Conservation (phyloP, 176 grass and related monocot species). For the Ensete ventricosum region DNA sequence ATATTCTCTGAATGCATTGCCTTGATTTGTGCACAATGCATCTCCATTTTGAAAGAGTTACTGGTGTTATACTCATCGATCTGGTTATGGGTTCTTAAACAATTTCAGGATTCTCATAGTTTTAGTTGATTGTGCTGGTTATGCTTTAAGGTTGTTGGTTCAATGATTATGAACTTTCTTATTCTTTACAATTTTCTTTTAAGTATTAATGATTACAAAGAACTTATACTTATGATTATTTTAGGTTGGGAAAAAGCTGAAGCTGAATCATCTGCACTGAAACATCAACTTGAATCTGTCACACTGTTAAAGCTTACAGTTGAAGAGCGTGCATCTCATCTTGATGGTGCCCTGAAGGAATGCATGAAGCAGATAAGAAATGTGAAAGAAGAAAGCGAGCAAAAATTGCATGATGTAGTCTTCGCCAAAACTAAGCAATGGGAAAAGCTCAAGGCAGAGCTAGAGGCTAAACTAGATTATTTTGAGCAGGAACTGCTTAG, state of each 20-base stretch:
- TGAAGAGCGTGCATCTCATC: constrained; percentile 82
- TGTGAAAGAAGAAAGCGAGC: constrained; percentile 94
- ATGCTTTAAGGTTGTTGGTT: too few relatives aligned
- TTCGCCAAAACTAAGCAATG: constrained; percentile 91
- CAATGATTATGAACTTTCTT: too few relatives aligned
- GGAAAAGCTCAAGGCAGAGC: constrained; percentile 76
- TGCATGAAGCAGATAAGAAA: constrained; percentile 98
- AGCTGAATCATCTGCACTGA: constrained; percentile 81
- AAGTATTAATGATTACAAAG: too few relatives aligned
- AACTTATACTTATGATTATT: neutral
- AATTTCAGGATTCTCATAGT: too few relatives aligned
- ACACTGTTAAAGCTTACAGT: constrained; percentile 70
- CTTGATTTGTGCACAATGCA: too few relatives aligned
- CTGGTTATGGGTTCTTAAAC: too few relatives aligned
- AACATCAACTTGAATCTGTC: constrained; percentile 90
- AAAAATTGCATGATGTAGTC: constrained; percentile 94
- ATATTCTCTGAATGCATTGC: too few relatives aligned
- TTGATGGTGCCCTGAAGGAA: constrained; percentile 94
- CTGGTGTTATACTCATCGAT: too few relatives aligned
- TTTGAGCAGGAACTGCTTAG: constrained; percentile 85
- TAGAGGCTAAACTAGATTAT: constrained; percentile 72
- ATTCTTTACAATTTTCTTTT: too few relatives aligned
- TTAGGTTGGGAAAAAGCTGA: constrained; percentile 99
- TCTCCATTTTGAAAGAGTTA: too few relatives aligned
- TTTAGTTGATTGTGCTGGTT: too few relatives aligned